phyloP scores from a whole-genome alignment of 257 asterid genomes.

The Nicotiana knightiana region DNA sequence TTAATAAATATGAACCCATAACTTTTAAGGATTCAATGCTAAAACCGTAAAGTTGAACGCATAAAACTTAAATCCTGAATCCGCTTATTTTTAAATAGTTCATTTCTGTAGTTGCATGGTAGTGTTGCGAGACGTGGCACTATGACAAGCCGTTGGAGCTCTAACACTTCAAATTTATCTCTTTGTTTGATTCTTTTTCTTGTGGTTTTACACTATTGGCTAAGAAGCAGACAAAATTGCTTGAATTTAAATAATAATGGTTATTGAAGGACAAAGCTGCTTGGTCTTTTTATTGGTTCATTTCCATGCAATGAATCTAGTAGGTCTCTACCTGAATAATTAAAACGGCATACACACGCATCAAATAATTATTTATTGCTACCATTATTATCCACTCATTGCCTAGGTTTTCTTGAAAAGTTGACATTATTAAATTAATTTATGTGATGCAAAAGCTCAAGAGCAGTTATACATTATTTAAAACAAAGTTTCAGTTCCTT shows the following conservation, averaged over 20 bases:
- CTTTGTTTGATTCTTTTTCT: neutral
- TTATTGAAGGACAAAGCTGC: slow-evolving; percentile 9
- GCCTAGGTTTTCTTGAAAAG: slow-evolving; percentile 18
- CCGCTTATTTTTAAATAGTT: neutral
- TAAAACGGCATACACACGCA: neutral
- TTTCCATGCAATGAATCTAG: slow-evolving; percentile 23
- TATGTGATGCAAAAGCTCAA: slow-evolving; percentile 12
- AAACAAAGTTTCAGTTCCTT: no score
- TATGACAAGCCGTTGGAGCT: neutral
- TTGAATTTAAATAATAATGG: neutral
- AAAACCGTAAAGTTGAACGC: no score
- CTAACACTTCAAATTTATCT: neutral
- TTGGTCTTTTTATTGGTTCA: neutral
- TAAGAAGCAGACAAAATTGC: slow-evolving; percentile 17
- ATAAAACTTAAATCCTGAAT: no score
- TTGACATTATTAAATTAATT: neutral
- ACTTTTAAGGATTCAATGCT: no score
- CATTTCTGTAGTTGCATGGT: slow-evolving; percentile 9
- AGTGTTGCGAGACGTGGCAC: neutral
- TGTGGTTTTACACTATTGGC: neutral
- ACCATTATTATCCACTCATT: neutral
- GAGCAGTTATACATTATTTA: neutral
- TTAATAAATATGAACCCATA: no score
- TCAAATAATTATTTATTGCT: neutral
- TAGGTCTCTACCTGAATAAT: neutral